A percentile compares a stretch with the other conserved stretches of the same genome.
These are phyloP conservation scores for Boletus fagicola DNA, from an alignment of 768 basidiomycete species.

Conservation along the genomic window DNA sequence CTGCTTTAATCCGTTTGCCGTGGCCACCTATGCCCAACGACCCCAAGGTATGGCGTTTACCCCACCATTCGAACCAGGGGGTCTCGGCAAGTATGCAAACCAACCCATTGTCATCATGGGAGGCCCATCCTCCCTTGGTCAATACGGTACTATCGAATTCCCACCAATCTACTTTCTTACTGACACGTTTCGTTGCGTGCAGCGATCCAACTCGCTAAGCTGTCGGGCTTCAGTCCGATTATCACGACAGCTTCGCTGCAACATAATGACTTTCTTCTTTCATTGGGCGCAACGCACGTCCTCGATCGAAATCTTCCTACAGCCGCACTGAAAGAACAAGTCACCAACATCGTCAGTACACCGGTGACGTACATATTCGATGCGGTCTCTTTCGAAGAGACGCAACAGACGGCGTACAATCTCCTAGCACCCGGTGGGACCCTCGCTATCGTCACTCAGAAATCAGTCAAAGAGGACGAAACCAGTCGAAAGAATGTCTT, in stretches of 20 bases:
- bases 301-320: slow-evolving; percentile 29
- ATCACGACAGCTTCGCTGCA: slow-evolving; percentile 37
- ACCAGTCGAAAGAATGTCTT: neutral
- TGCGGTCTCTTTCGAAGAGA: slow-evolving; percentile 29
- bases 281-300: slow-evolving; percentile 38
- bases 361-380: slow-evolving; percentile 22
- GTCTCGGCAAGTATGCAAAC: slow-evolving; percentile 32
- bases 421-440: slow-evolving; percentile 31
- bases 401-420: slow-evolving; percentile 32
- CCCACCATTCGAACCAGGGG: slow-evolving; percentile 28
- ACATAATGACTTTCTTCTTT: slow-evolving; percentile 29
- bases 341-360: neutral
- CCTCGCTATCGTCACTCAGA: slow-evolving; percentile 16
- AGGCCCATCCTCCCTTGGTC: slow-evolving; percentile 40
- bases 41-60: slow-evolving; percentile 26
- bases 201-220: slow-evolving; percentile 34
- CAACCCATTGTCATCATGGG: slow-evolving; percentile 35
- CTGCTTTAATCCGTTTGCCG: slow-evolving; percentile 33
- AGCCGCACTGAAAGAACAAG: slow-evolving; percentile 6
- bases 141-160: slow-evolving; percentile 28
- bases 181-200: neutral
- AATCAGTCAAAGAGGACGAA: neutral
- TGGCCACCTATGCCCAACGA: slow-evolving; percentile 32
- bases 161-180: neutral
- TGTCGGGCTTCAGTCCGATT: slow-evolving; percentile 36